These are phyloP conservation scores for Wilhelminamyces savonicus DNA, from an alignment of 805 yeast species.

Conservation along the genomic window DNA sequence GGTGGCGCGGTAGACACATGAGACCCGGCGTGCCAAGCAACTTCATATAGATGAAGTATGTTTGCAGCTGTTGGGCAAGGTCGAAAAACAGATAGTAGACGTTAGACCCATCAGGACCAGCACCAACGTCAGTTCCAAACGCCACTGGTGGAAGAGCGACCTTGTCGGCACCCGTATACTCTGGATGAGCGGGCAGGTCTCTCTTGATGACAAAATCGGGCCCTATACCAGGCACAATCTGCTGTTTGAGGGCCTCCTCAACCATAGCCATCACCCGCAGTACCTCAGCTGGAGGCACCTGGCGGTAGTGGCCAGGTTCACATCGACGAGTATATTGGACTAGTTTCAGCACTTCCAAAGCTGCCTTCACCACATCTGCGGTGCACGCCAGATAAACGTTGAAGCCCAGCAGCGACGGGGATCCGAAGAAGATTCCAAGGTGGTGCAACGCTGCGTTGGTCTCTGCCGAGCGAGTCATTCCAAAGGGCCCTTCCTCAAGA, in stretches of 20 bases:
- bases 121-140: conserved; percentile 8
- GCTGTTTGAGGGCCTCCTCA: conserved; percentile 8
- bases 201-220: conserved; percentile 4
- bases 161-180: conserved; percentile 4
- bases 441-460: too few relatives aligned
- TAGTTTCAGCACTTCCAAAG: too few relatives aligned
- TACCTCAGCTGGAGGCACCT: too few relatives aligned
- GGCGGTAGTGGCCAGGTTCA: too few relatives aligned
- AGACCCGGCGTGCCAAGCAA: conserved; percentile 16
- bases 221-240: conserved; percentile 10
- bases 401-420: too few relatives aligned
- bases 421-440: too few relatives aligned
- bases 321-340: too few relatives aligned
- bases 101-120: conserved; percentile 1
- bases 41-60: conserved; percentile 15
- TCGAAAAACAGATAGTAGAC: conserved; percentile 19
- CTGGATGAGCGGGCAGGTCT: conserved; percentile 12
- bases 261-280: too few relatives aligned
- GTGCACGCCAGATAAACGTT: conserved; percentile 9
- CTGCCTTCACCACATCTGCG: conserved; percentile 5
- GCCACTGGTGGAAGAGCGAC: conserved; percentile 9
- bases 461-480: too few relatives aligned
- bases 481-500: too few relatives aligned
- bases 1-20: conserved; percentile 13
- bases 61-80: conserved; percentile 15